Conservation (phyloP, 169 alveolate species). For the Cryptosporidium sp. region DNA sequence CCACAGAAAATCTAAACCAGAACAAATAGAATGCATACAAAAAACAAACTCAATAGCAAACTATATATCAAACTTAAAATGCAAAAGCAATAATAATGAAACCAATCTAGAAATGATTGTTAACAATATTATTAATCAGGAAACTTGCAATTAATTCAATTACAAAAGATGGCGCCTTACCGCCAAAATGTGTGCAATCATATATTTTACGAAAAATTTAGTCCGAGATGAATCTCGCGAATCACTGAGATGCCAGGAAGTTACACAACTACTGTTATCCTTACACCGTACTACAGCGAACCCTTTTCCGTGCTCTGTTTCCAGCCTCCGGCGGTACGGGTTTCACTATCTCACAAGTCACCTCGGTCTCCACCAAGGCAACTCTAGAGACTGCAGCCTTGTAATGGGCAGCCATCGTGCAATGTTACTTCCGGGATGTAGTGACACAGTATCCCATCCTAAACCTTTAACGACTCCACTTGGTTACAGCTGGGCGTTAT, state of each 20-base stretch:
- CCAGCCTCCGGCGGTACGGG: conserved; percentile 79
- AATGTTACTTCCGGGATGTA: neutral
- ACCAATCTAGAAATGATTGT: neutral
- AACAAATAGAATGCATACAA: neutral
- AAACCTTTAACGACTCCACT: conserved; percentile 71
- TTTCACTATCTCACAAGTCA: conserved; percentile 74
- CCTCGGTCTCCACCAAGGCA: conserved; percentile 57
- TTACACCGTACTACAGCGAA: conserved; percentile 76
- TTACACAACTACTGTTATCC: conserved; percentile 74
- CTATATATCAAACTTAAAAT: neutral
- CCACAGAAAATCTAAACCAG: neutral
- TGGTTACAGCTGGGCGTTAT: conserved; percentile 75
- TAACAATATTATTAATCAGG: neutral
- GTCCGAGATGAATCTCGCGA: conserved; percentile 51
- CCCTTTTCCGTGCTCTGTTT: conserved; percentile 77
- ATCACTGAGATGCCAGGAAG: conserved; percentile 15
- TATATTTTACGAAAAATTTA: conserved; percentile 15
- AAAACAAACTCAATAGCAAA: neutral
- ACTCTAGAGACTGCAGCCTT: conserved; percentile 77
- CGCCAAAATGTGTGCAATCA: conserved; percentile 6
- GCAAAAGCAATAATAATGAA: neutral
- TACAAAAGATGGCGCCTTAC: neutral
- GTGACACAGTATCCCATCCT: conserved; percentile 26
- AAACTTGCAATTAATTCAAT: conserved; percentile 3
- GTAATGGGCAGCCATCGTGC: conserved; percentile 70